Percentiles rank a stretch among this genome's conserved stretches.
phyloP scores from a whole-genome alignment of 768 basidiomycete species.

The Pholiota molesta region DNA sequence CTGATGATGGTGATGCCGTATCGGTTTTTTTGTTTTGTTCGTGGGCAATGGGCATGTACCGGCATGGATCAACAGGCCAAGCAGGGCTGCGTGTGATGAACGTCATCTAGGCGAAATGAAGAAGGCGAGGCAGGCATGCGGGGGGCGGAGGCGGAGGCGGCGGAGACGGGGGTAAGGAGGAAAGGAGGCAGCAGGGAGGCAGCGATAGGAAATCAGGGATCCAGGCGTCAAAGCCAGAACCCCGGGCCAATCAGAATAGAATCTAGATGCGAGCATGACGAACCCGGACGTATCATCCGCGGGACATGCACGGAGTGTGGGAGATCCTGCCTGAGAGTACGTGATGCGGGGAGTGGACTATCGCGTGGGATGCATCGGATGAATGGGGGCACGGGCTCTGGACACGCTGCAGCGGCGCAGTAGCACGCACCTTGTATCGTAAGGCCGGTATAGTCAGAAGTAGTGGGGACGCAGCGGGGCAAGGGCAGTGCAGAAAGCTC shows the following conservation, averaged over 20 bases:
- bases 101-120: not conserved
- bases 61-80: no score
- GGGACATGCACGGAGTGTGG: not conserved
- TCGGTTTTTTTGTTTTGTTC: not conserved
- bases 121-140: not conserved
- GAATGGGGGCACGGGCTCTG: not conserved
- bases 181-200: no score
- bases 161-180: not conserved
- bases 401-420: not conserved
- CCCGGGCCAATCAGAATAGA: no score
- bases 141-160: conserved; percentile 1
- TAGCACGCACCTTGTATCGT: not conserved
- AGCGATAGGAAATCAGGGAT: no score
- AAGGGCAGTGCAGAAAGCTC: not conserved
- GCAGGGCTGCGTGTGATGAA: no score
- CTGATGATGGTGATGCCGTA: not conserved
- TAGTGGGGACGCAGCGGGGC: no score
- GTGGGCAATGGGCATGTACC: not conserved
- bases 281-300: not conserved
- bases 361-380: not conserved
- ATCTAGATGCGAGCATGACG: not conserved
- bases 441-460: not conserved
- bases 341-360: not conserved
- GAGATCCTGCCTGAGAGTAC: not conserved
- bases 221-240: no score